A percentile compares a stretch with the other conserved stretches of the same genome.
phyloP scores from a whole-genome alignment of 257 asterid genomes.

The Thymus mandschuricus region DNA sequence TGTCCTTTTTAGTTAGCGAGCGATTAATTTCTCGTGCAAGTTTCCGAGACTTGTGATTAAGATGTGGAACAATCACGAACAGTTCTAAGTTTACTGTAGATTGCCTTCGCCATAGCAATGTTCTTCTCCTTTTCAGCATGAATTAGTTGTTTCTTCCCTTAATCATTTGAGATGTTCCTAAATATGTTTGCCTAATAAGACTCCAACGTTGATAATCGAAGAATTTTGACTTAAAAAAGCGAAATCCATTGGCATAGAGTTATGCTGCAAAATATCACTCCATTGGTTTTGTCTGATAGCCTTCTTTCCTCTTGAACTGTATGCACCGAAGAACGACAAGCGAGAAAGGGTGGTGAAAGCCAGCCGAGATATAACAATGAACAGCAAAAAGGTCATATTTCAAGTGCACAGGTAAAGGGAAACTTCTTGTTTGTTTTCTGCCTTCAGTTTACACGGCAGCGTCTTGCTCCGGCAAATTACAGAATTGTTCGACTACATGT shows the following conservation, averaged over 20 bases:
- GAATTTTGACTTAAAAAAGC: not conserved
- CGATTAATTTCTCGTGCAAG: no score
- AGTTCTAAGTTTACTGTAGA: conserved; percentile 6
- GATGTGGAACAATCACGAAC: not conserved
- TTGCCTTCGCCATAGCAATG: not conserved
- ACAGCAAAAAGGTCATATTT: conserved; percentile 91
- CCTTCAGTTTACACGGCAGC: conserved; percentile 1
- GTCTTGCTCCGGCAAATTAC: not conserved
- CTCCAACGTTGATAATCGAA: no score
- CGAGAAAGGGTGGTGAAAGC: conserved; percentile 94
- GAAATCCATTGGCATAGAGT: not conserved
- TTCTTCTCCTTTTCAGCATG: no score
- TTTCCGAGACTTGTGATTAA: not conserved
- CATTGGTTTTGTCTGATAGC: conserved; percentile 4
- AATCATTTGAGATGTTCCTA: not conserved
- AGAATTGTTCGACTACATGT: not conserved
- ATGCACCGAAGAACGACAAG: conserved; percentile 71
- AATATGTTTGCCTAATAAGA: no score
- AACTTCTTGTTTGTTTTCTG: conserved; percentile 8
- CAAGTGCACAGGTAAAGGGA: conserved; percentile 89
- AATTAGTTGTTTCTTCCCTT: not conserved
- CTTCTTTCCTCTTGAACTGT: conserved; percentile 3
- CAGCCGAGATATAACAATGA: conserved; percentile 91
- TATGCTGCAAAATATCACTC: not conserved
- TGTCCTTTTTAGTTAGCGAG: not conserved